These are phyloP conservation scores for Colletotrichum somersetense DNA, from an alignment of 2,329 filamentous ascomycete species.

Conservation along the genomic window DNA sequence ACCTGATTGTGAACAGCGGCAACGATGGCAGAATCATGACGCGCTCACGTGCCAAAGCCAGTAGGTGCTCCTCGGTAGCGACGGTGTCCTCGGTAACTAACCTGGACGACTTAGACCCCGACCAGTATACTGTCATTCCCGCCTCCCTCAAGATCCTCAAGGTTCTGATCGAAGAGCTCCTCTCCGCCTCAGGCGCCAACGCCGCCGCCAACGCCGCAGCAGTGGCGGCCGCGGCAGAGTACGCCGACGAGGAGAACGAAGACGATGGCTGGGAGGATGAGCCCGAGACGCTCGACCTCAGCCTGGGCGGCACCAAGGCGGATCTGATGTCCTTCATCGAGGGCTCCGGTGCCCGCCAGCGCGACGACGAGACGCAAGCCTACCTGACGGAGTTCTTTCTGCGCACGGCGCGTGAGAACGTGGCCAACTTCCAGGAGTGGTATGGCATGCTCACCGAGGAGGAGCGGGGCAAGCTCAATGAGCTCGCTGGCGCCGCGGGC, in stretches of 20 bases:
- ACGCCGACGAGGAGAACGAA: conserved; percentile 74
- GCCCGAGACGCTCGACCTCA: conserved; percentile 81
- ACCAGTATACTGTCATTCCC: conserved; percentile 88
- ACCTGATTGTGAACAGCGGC: conserved; percentile 80
- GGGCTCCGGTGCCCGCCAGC: conserved; percentile 70
- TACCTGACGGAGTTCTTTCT: conserved; percentile 89
- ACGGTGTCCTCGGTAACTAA: conserved; percentile 44
- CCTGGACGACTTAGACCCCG: conserved; percentile 72
- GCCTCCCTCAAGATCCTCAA: conserved; percentile 96
- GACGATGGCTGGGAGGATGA: conserved; percentile 94
- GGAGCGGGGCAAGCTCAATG: conserved; percentile 68
- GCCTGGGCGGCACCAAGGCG: conserved; percentile 73
- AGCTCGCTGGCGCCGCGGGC: conserved; percentile 58
- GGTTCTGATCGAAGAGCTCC: conserved; percentile 91
- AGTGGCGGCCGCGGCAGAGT: conserved; percentile 65
- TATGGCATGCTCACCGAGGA: conserved; percentile 67
- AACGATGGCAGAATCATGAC: conserved; percentile 89
- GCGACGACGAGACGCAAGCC: conserved; percentile 90
- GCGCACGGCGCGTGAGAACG: conserved; percentile 66
- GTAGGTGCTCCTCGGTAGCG: conserved; percentile 58
- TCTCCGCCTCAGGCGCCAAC: conserved; percentile 79
- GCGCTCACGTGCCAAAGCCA: conserved; percentile 86
- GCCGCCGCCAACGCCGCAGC: conserved; percentile 72
- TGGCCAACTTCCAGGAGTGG: conserved; percentile 68
- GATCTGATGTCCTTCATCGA: conserved; percentile 86